Base-by-base conservation (phyloP, 2,329 filamentous ascomycete species). In the Penicillium freii region DNA sequence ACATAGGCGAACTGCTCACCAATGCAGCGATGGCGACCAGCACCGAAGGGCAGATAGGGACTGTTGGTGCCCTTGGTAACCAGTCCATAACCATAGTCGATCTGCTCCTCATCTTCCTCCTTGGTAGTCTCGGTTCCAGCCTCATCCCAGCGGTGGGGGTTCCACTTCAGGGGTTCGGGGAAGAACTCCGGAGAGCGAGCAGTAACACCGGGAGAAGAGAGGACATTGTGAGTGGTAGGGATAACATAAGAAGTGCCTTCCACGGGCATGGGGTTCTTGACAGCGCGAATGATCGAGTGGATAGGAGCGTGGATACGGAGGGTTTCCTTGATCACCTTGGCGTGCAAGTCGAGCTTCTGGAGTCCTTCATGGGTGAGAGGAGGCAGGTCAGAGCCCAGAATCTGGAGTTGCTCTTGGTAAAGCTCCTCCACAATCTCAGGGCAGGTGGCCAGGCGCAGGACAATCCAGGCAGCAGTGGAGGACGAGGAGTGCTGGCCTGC, bases 1-100 rank as follows among this genome's bases (percentile, higher is more conserved):
- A 95, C 82, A 73, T 95, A 96, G 66, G 93, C 93, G 74, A 97
- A 97, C 71, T 96, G 91, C 81, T 97, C 93, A 64, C 93, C 93
- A 71, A 97, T 97, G 77, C 93, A 97, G 64, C 93, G 84, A 77
- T 97, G 93, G 65, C 93, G 83, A 42, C 93, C 93, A 31, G 92
- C 93, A 57, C 93, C 93, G 71, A 97, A 97, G 2, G 93, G 93
- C 47, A 97, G 84, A 74, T 97, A 97, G 0, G 93, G 92, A 51
- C 90, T 95, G 58, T 85, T 86, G 15, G 91, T 88, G 55, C 93
- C 93, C 81, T 97, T 96, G 82, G 86, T 92, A 65, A 97, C 89
- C 50, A 96, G 81, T 60, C 93, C 93, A 75, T 96, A 97, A 34
- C 93, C 93, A 73, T 97, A 97, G 73, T 97, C 93, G 60, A 93